Evolutionary conservation across 768 basidiomycete species (phyloP).

Genomic region (Mycena filopes): DNA sequence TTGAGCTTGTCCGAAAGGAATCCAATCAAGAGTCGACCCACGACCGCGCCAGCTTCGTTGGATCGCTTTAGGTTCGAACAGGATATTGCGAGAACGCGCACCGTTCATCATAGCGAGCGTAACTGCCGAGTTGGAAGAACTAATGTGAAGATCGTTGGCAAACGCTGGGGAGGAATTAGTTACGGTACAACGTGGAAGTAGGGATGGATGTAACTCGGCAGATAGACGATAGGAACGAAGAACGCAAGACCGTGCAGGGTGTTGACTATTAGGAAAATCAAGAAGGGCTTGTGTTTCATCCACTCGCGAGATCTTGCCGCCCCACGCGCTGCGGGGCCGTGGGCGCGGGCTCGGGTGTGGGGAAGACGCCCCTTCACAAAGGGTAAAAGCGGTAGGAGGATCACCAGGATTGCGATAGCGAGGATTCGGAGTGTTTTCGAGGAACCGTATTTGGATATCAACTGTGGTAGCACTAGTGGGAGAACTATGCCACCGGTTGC

Average conservation of each 20-base stretch:
- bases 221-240: slow-evolving; percentile 40
- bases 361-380: slow-evolving; percentile 41
- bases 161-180: slow-evolving; percentile 32
- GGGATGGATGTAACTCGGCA: slow-evolving; percentile 37
- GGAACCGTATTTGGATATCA: slow-evolving; percentile 38
- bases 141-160: slow-evolving; percentile 38
- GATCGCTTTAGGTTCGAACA: background rate
- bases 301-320: slow-evolving; percentile 21
- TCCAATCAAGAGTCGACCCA: slow-evolving; percentile 40
- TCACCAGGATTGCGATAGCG: slow-evolving; percentile 27
- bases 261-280: slow-evolving; percentile 37
- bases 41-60: slow-evolving; percentile 27
- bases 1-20: slow-evolving; percentile 41
- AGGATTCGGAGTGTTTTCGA: slow-evolving; percentile 39
- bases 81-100: background rate
- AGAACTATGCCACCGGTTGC: slow-evolving; percentile 40
- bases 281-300: slow-evolving; percentile 32
- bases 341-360: slow-evolving; percentile 21
- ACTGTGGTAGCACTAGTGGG: slow-evolving; percentile 39
- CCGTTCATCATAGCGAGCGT: slow-evolving; percentile 41
- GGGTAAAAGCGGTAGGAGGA: slow-evolving; percentile 37
- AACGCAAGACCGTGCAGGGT: slow-evolving; percentile 41
- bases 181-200: background rate
- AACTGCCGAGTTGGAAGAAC: slow-evolving; percentile 34
- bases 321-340: slow-evolving; percentile 11